Conservation (phyloP, 306 rosid genomes). For the Myrica gale region DNA sequence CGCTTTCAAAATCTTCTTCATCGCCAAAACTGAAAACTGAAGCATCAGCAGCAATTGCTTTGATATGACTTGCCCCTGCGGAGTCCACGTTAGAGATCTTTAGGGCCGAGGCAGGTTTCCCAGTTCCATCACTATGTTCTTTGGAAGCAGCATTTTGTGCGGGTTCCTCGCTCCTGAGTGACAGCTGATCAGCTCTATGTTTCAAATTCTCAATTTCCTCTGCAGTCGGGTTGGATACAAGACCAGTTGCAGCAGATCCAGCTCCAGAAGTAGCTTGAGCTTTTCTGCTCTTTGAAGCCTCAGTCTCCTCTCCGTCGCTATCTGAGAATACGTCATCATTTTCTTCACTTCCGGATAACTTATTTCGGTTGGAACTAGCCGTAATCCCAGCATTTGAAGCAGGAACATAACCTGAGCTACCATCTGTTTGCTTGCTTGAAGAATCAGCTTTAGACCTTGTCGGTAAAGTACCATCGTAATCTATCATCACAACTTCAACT, state of each 20-base stretch:
- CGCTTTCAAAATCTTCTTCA: conserved; percentile 89
- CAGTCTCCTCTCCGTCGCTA: conserved; percentile 69
- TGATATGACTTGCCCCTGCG: conserved; percentile 52
- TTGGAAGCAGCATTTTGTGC: conserved; percentile 28
- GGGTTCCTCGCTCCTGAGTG: conserved; percentile 38
- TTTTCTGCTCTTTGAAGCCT: conserved; percentile 27
- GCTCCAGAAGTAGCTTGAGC: conserved; percentile 25
- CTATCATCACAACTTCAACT: conserved; percentile 85
- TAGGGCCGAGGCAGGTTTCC: conserved; percentile 27
- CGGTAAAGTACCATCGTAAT: conserved; percentile 55
- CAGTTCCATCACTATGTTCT: conserved; percentile 29
- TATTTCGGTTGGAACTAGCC: conserved; percentile 36
- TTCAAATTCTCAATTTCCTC: conserved; percentile 36
- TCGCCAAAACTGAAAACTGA: conserved; percentile 91
- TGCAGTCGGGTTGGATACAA: conserved; percentile 39
- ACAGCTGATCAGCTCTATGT: conserved; percentile 31
- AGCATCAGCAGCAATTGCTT: conserved; percentile 96
- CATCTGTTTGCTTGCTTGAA: conserved; percentile 43
- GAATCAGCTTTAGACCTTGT: conserved; percentile 42
- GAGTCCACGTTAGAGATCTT: conserved; percentile 39
- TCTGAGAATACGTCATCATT: conserved; percentile 83
- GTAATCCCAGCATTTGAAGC: conserved; percentile 32
- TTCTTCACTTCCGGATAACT: conserved; percentile 43
- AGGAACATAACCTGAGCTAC: conserved; percentile 30
- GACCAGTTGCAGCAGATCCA: conserved; percentile 33